phyloP scores from a whole-genome alignment of 2,329 filamentous ascomycete species.

The Bipolaris zeicola region DNA sequence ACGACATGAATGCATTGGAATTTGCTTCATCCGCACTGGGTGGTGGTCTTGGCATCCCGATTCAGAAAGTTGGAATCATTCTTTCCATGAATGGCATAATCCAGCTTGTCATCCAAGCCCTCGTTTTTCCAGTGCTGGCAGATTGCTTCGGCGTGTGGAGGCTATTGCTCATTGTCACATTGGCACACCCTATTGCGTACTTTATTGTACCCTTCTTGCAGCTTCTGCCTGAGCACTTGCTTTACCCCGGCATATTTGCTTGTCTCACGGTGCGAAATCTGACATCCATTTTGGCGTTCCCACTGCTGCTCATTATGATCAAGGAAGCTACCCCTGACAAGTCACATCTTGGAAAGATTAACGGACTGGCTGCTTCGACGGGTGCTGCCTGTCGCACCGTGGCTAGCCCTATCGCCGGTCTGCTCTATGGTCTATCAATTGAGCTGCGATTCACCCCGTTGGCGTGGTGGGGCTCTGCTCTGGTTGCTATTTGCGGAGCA shows the following conservation, averaged over 20 bases:
- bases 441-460: slow-evolving; percentile 64
- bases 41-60: slow-evolving; percentile 69
- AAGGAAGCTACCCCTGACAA: slow-evolving; percentile 72
- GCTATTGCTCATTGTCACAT: slow-evolving; percentile 67
- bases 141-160: slow-evolving; percentile 69
- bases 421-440: slow-evolving; percentile 68
- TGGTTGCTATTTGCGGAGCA: slow-evolving; percentile 62
- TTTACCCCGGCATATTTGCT: slow-evolving; percentile 69
- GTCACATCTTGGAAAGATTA: slow-evolving; percentile 70
- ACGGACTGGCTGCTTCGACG: slow-evolving; percentile 72
- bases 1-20: slow-evolving; percentile 38
- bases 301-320: slow-evolving; percentile 71
- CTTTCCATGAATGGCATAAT: slow-evolving; percentile 73
- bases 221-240: slow-evolving; percentile 58
- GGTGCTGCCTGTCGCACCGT: slow-evolving; percentile 74
- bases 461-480: slow-evolving; percentile 65
- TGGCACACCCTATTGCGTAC: slow-evolving; percentile 70
- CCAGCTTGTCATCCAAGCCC: slow-evolving; percentile 72
- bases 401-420: slow-evolving; percentile 70
- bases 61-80: slow-evolving; percentile 70
- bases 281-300: slow-evolving; percentile 71
- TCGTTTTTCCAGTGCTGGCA: slow-evolving; percentile 71
- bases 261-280: slow-evolving; percentile 69
- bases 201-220: slow-evolving; percentile 71
- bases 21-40: slow-evolving; percentile 46